Evolutionary conservation across 1,139 yeast species (phyloP).

Genomic region (Pneumocystis sp.): DNA sequence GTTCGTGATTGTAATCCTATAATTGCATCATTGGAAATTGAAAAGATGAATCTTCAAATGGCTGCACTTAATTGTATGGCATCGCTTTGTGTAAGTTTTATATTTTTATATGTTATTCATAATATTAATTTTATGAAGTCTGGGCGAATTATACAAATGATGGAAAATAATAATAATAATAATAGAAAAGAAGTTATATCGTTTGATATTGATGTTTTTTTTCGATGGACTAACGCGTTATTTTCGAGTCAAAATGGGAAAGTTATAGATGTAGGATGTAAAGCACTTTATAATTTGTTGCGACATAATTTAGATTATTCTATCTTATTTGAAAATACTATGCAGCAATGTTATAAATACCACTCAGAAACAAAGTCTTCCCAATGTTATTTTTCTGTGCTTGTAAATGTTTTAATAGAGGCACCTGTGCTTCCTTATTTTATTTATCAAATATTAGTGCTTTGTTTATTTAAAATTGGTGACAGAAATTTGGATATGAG

Average conservation of each 20-base stretch:
- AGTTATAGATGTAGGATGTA: constrained; percentile 48
- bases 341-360: constrained; percentile 52
- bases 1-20: constrained; percentile 29
- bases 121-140: constrained; percentile 1
- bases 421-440: constrained; percentile 34
- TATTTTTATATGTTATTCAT: background rate
- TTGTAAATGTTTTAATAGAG: constrained; percentile 45
- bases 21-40: constrained; percentile 71
- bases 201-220: constrained; percentile 53
- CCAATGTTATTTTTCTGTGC: constrained; percentile 54
- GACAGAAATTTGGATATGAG: constrained; percentile 48
- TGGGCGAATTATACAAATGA: constrained; percentile 23
- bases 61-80: constrained; percentile 79
- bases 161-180: constrained; percentile 18
- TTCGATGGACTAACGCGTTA: constrained; percentile 66
- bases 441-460: constrained; percentile 27
- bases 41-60: constrained; percentile 52
- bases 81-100: constrained; percentile 49
- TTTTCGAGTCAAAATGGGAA: constrained; percentile 46
- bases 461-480: constrained; percentile 57
- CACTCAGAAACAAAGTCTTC: constrained; percentile 38
- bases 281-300: constrained; percentile 59
- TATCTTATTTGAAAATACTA: constrained; percentile 47
- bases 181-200: constrained; percentile 34
- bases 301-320: constrained; percentile 41